Evolutionary conservation across 2,329 filamentous ascomycete species (phyloP), one percentile per base, ranked within the genome.

Genomic region (Madurella fahalii): DNA sequence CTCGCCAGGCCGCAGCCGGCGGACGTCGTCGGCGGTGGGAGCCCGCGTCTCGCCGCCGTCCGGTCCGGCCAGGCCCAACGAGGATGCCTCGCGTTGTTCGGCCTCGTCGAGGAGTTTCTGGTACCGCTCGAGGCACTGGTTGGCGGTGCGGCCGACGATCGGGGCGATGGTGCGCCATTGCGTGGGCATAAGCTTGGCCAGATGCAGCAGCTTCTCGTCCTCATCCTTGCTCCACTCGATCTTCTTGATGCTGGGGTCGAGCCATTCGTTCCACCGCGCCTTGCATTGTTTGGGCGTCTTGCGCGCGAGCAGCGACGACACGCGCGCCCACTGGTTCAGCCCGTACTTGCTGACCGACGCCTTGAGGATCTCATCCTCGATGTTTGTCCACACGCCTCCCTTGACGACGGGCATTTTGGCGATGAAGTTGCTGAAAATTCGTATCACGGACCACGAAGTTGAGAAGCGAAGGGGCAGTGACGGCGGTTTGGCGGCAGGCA

Each of bases 251-350:
- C 89, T 90, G 17, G 94, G 94, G 69, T 99, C 94, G 63, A 99
- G 83, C 93, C 94, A 99, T 81, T 99, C 93, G 70, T 87, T 85
- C 94, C 94, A 99, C 76, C 94, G 83, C 58, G 94, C 93, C 77
- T 99, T 99, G 84, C 94, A 99, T 77, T 99, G 94, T 77, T 99
- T 99, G 49, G 94, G 86, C 32, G 94, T 97, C 74, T 99, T 99
- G 68, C 95, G 90, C 69, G 93, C 93, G 62, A 99, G 86, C 61
- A 99, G 83, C 55, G 94, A 97, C 53, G 94, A 96, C 61, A 97
- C 94, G 72, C 94, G 93, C 69, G 94, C 93, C 94, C 94, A 99
- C 75, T 99, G 94, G 69, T 96, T 94, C 58, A 96, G 81, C 47
- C 91, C 91, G 79, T 96, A 96, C 72, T 96, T 96, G 64, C 89